Evolutionary conservation across 164 flowering plant species (phyloP), one percentile per base, ranked within the genome.

Genomic region (Annona squamosa): DNA sequence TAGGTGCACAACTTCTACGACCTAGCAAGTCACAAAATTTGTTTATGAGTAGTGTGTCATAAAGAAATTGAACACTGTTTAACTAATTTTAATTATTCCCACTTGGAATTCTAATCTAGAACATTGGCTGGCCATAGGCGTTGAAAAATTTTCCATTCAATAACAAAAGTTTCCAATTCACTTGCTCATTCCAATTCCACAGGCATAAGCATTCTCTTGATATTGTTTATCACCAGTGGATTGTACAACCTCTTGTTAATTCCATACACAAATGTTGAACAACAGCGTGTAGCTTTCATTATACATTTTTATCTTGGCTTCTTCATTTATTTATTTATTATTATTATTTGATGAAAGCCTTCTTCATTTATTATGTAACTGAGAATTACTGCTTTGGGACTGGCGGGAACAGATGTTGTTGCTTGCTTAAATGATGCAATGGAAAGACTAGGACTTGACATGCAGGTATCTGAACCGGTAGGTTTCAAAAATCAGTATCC

Each of bases 401-500:
- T 90, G 97, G 88, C 88, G 48, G 97, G 97, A 67, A 86, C 66
- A 75, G 95, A 92, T 79, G 97, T 92, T 5, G 97, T 91, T 75
- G 86, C 90, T 67, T 91, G 97, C 77, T 75, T 92, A 73, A 89
- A 89, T 71, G 94, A 91, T 77, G 97, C 97, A 1, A 87, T 92
- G 95, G 84, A 83, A 71, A 81, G 91, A 79, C 85, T 63, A 57
- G 85, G 89, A 61, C 65, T 91, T 73, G 86, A 90, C 73, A 92
- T 92, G 97, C 84, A 77, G 46, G 97, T 92, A 41, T 84, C 97
- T 67, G 97, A 97, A 43, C 81, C 90, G 91, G 99, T 94, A 87
- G 17, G 86, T 81, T 77, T 81, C 9, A n/a, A 10, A 63, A 37
- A 13, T n/a, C 37, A 26, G 37, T 26, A 5, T 43, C 47, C 9